Evolutionary conservation across 2,329 filamentous ascomycete species (phyloP).

Genomic region (Alternaria gaisen): DNA sequence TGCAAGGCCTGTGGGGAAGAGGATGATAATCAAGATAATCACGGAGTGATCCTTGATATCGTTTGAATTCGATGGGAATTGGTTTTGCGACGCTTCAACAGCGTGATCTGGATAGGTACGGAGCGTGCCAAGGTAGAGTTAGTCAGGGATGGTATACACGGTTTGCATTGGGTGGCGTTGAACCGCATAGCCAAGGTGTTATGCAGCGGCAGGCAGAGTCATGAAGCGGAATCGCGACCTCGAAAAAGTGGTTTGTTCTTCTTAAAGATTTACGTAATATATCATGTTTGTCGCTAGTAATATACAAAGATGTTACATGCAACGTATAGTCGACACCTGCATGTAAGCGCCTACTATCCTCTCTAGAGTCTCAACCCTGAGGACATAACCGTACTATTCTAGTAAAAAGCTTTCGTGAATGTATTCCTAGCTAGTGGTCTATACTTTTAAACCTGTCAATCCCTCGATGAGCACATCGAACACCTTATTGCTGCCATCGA

Average conservation of each 20-base stretch:
- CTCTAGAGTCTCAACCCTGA: not conserved
- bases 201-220: not conserved
- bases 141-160: not conserved
- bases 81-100: not conserved
- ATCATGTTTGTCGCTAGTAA: not conserved
- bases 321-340: not conserved
- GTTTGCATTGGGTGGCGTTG: conserved; percentile 5
- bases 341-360: not conserved
- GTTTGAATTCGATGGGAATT: not conserved
- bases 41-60: not conserved
- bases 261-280: not conserved
- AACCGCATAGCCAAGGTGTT: conserved; percentile 3
- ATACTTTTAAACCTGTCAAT: conserved; percentile 11
- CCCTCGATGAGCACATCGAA: conserved; percentile 21
- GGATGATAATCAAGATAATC: conserved; percentile 20
- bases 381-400: not conserved
- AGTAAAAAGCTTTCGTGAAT: not conserved
- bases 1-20: conserved; percentile 39
- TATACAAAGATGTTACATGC: not conserved
- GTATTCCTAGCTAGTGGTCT: not conserved
- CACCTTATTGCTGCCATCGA: conserved; percentile 7
- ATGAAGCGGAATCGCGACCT: not conserved
- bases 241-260: not conserved
- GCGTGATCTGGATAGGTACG: not conserved
- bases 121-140: not conserved